Conservation (phyloP, 2,329 filamentous ascomycete species). For the Chrysoporthe deuterocubensis region DNA sequence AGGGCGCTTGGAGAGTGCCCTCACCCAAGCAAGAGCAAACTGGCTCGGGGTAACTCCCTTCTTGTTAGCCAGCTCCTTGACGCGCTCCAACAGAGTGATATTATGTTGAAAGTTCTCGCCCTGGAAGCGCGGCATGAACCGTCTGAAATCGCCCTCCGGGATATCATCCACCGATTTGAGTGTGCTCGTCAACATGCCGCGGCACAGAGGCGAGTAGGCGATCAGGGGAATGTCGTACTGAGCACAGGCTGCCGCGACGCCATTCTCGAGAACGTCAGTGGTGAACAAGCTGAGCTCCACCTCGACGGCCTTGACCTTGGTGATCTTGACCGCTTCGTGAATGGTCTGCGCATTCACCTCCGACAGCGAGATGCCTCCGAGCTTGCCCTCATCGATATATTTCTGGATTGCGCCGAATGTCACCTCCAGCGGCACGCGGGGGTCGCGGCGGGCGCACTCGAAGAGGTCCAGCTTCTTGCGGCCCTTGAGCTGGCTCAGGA, state of each 20-base stretch:
- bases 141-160: slow-evolving; percentile 52
- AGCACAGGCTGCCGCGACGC: slow-evolving; percentile 51
- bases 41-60: slow-evolving; percentile 67
- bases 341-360: slow-evolving; percentile 56
- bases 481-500: slow-evolving; percentile 54
- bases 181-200: slow-evolving; percentile 57
- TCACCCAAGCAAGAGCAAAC: slow-evolving; percentile 68
- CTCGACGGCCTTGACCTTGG: slow-evolving; percentile 54
- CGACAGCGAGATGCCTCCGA: slow-evolving; percentile 56
- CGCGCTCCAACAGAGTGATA: slow-evolving; percentile 60
- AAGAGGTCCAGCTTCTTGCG: slow-evolving; percentile 65
- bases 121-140: slow-evolving; percentile 61
- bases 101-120: slow-evolving; percentile 67
- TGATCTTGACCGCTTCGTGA: slow-evolving; percentile 48
- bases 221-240: slow-evolving; percentile 61
- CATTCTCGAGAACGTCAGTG: slow-evolving; percentile 54
- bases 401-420: slow-evolving; percentile 49
- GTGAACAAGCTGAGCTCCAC: slow-evolving; percentile 57
- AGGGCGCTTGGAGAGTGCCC: slow-evolving; percentile 51
- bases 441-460: slow-evolving; percentile 61
- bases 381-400: slow-evolving; percentile 55
- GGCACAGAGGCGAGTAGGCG: slow-evolving; percentile 61
- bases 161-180: slow-evolving; percentile 60
- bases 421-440: slow-evolving; percentile 47
- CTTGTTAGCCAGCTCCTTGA: slow-evolving; percentile 60